Evolutionary conservation across 1,284 basidiomycete genomes (phyloP).

Genomic region (Chiua sp.): DNA sequence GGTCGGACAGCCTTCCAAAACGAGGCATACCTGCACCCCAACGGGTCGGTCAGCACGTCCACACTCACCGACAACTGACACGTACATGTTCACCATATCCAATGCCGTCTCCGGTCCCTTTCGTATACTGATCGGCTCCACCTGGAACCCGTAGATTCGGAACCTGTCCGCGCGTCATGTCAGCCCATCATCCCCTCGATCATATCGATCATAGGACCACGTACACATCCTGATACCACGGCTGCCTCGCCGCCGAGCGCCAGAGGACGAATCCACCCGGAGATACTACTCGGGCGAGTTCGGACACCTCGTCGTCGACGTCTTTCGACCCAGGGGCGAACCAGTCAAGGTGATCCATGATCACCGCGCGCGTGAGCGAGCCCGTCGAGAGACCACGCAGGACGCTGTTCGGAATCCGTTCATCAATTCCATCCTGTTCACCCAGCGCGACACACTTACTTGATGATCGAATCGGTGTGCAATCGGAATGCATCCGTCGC

Average conservation of each 20-base stretch:
- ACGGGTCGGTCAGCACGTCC: not conserved
- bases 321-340: slow-evolving; percentile 66
- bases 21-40: slow-evolving; percentile 37
- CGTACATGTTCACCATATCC: slow-evolving; percentile 70
- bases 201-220: too few relatives aligned
- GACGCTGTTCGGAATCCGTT: too few relatives aligned
- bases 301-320: slow-evolving; percentile 65
- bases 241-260: slow-evolving; percentile 72
- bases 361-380: slow-evolving; percentile 67
- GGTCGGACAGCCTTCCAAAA: slow-evolving; percentile 36
- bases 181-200: too few relatives aligned
- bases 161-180: slow-evolving; percentile 36
- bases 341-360: slow-evolving; percentile 88
- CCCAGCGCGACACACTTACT: slow-evolving; percentile 65
- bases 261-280: slow-evolving; percentile 72
- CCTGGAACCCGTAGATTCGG: slow-evolving; percentile 51
- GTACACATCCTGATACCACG: slow-evolving; percentile 76
- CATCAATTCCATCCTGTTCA: too few relatives aligned
- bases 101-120: slow-evolving; percentile 51
- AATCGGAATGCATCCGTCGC: slow-evolving; percentile 71
- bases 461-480: slow-evolving; percentile 81
- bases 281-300: slow-evolving; percentile 66
- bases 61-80: slow-evolving; percentile 2
- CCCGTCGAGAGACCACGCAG: slow-evolving; percentile 58
- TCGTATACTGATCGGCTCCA: slow-evolving; percentile 50